These are phyloP conservation scores for Trametes sanguinea DNA, from an alignment of 768 basidiomycete species.

Conservation along the genomic window DNA sequence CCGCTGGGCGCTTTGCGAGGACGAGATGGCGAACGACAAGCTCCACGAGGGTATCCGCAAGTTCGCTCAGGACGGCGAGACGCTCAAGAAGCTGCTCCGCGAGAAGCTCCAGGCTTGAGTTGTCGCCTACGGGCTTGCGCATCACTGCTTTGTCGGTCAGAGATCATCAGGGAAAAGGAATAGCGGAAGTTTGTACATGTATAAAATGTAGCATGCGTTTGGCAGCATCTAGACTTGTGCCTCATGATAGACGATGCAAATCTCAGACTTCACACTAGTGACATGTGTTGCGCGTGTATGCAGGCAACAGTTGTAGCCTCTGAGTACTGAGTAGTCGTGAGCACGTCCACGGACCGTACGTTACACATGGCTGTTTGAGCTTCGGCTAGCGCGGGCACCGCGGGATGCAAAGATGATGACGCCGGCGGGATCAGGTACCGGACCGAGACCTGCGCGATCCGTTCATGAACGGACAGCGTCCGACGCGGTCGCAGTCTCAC, in stretches of 20 bases:
- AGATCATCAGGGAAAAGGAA: slow-evolving; percentile 2
- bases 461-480: background rate
- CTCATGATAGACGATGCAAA: background rate
- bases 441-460: too few relatives aligned
- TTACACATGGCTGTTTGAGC: too few relatives aligned
- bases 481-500: background rate
- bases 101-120: slow-evolving; percentile 58
- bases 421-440: too few relatives aligned
- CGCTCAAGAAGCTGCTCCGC: slow-evolving; percentile 81
- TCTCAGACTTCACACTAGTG: background rate
- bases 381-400: too few relatives aligned
- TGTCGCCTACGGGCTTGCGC: background rate
- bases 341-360: too few relatives aligned
- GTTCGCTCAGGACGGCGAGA: slow-evolving; percentile 93
- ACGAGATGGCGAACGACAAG: slow-evolving; percentile 99
- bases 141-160: background rate
- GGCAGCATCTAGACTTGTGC: slow-evolving; percentile 2
- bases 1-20: slow-evolving; percentile 91
- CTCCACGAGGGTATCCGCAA: slow-evolving; percentile 98
- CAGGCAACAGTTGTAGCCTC: too few relatives aligned
- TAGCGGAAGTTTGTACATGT: slow-evolving; percentile 14
- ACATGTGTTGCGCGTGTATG: too few relatives aligned
- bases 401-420: too few relatives aligned
- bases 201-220: slow-evolving; percentile 14
- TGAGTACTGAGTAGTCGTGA: too few relatives aligned